Percentiles rank a stretch among this genome's conserved stretches.
These are phyloP conservation scores for Komagataella ulmi DNA, from an alignment of 805 yeast species.

Conservation along the genomic window DNA sequence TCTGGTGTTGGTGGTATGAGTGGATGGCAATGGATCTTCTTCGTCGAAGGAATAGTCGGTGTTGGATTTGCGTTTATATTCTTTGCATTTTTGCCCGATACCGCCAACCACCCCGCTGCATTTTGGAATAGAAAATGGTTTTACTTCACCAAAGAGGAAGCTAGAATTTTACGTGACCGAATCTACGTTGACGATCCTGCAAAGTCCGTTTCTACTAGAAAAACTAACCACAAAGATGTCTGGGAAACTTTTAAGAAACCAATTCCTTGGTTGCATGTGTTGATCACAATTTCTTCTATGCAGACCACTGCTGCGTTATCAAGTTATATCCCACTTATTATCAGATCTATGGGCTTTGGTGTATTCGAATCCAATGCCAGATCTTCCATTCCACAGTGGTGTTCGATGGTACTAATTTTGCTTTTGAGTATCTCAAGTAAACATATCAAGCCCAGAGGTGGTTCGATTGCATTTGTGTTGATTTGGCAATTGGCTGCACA, in stretches of 20 bases:
- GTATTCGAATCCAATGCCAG: slow-evolving; percentile 7
- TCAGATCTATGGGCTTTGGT: slow-evolving; percentile 5
- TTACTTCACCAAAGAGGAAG: not conserved
- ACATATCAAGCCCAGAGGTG: slow-evolving; percentile 4
- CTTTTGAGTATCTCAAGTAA: slow-evolving; percentile 1
- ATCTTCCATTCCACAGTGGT: slow-evolving; percentile 6
- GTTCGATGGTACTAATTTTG: not conserved
- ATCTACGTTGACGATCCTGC: slow-evolving; percentile 30
- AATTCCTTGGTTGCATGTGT: not conserved
- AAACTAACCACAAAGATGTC: not conserved
- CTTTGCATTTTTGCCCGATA: slow-evolving; percentile 22
- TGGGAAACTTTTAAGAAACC: not conserved
- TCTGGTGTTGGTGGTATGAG: slow-evolving; percentile 28
- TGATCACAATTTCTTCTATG: not conserved
- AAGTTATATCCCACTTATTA: slow-evolving; percentile 6
- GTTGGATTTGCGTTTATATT: slow-evolving; percentile 18
- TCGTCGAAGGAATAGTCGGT: slow-evolving; percentile 46
- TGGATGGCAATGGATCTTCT: slow-evolving; percentile 58
- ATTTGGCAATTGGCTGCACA: slow-evolving; percentile 1
- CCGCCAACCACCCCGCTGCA: not conserved
- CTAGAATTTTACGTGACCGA: not conserved
- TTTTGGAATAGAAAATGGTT: not conserved
- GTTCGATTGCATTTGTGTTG: not conserved
- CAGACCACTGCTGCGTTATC: not conserved
- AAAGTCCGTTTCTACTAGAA: slow-evolving; percentile 10